A percentile compares a stretch with the other conserved stretches of the same genome.
These are phyloP conservation scores for Podila epicladia DNA, from an alignment of 192 early-diverging fungal genomes.

Conservation along the genomic window DNA sequence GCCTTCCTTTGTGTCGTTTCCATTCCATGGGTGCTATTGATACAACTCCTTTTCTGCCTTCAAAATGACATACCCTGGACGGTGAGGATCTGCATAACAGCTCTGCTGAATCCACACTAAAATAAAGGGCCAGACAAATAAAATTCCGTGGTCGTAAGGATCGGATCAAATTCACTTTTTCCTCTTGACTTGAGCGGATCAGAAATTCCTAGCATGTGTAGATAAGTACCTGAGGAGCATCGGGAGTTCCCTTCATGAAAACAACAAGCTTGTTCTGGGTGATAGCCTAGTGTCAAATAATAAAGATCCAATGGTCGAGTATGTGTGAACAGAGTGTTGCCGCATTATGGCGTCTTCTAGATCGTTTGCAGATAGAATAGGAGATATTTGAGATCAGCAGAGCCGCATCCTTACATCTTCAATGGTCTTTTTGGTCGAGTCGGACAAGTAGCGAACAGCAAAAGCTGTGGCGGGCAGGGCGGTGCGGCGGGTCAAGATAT, in stretches of 20 bases:
- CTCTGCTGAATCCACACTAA: constrained; percentile 92
- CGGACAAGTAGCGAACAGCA: constrained; percentile 43
- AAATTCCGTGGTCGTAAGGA: not conserved
- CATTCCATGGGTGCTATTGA: not conserved
- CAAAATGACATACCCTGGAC: constrained; percentile 65
- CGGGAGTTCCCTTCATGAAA: constrained; percentile 98
- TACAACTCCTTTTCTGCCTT: not conserved
- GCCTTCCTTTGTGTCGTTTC: too few species aligned
- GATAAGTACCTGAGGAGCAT: constrained; percentile 79
- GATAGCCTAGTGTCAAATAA: constrained; percentile 56
- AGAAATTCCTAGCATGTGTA: not conserved
- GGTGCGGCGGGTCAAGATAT: constrained; percentile 36
- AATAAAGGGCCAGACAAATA: not conserved
- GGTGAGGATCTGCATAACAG: constrained; percentile 91
- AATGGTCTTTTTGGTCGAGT: constrained; percentile 54
- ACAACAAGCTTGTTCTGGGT: constrained; percentile 79
- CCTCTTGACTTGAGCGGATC: not conserved
- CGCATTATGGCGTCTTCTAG: too few species aligned
- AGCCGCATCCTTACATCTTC: constrained; percentile 39
- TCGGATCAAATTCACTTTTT: not conserved
- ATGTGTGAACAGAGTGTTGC: too few species aligned
- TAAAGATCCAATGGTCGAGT: too few species aligned
- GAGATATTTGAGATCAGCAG: not conserved
- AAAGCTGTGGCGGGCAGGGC: constrained; percentile 47
- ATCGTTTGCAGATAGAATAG: too few species aligned